These are phyloP conservation scores for Artomyces pyxidatus DNA, from an alignment of 768 basidiomycete genomes.

Conservation along the genomic window DNA sequence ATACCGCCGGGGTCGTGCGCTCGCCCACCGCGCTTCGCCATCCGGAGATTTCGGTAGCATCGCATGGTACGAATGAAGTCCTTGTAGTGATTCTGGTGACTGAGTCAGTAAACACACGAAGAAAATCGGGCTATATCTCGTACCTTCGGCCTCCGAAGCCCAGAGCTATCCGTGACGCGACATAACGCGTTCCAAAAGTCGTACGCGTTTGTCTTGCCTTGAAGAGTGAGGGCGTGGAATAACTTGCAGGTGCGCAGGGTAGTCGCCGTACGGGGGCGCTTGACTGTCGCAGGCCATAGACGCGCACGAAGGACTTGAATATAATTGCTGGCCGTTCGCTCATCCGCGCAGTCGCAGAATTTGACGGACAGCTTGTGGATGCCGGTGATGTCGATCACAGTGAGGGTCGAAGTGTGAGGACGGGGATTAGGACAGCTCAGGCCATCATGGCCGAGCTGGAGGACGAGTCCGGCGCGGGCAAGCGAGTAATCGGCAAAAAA, in stretches of 20 bases:
- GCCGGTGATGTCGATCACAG: neutral
- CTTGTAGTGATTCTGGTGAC: slow-evolving; percentile 12
- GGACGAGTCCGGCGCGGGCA: neutral
- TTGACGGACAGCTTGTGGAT: neutral
- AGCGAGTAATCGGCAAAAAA: neutral
- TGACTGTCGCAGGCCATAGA: neutral
- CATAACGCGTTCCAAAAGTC: slow-evolving; percentile 1
- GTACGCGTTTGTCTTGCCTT: slow-evolving; percentile 4
- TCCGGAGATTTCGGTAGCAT: neutral
- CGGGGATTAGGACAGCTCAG: neutral
- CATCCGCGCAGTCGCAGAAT: neutral
- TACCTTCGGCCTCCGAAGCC: neutral
- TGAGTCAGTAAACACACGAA: neutral
- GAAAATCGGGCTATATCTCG: neutral
- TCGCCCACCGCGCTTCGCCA: neutral
- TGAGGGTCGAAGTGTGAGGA: neutral
- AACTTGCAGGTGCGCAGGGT: neutral
- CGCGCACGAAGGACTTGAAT: neutral
- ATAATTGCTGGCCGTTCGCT: neutral
- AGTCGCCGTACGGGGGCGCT: neutral
- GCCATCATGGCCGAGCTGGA: neutral
- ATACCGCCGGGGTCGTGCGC: neutral
- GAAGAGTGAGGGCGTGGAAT: slow-evolving; percentile 1
- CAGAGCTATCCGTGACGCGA: neutral
- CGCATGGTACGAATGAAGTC: neutral